Base-by-base conservation (phyloP, 2,329 filamentous ascomycete species). In the Aspergillus aculeatus region DNA sequence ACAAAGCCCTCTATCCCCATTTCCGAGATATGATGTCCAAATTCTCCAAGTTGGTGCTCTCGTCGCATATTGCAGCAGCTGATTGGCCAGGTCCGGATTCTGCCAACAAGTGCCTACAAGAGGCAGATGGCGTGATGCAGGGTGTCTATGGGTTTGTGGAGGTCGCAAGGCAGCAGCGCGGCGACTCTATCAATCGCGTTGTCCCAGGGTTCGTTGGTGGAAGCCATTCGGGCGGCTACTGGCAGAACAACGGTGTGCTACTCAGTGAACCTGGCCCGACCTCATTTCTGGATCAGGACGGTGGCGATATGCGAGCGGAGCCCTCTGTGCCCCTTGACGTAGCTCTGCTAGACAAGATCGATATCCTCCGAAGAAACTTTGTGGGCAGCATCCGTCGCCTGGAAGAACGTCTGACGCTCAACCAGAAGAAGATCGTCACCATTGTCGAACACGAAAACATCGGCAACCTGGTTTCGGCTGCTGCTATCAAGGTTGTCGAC, bases 1-100 rank as follows among this genome's bases (percentile, higher is more conserved):
- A 99, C 81, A 98, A 98, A 75, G 91, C 92, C 0, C 81, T 99
- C 16, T 98, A 98, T 72, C 95, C 95, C 24, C 93, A 98, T 76
- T 99, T 99, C 78, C 85, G 95, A 56, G 95, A 98, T 73, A 98
- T 98, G 88, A 99, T 99, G 95, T 98, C 95, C 49, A 93, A 96
- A 69, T 99, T 99, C 75, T 98, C 95, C n/a, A 99, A 99, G 75
- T 83, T 99, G 10, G 95, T 99, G 49, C 88, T 99, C 52, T 99
- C 95, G 2, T 98, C 95, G 14, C 95, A 99, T 73, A 97, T 99
- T 73, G 95, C 95, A 44, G 92, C 94, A 5, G 91, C 94, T 35
- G 95, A 99, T 78, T 98, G 92, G 86, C 93, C 94, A 9, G 92
- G 94, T 57, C 88, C 91, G 16, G 95, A 99, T 75, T 96, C 94